Conservation (phyloP, 169 alveolate species). For the Toxoplasma gondii region DNA sequence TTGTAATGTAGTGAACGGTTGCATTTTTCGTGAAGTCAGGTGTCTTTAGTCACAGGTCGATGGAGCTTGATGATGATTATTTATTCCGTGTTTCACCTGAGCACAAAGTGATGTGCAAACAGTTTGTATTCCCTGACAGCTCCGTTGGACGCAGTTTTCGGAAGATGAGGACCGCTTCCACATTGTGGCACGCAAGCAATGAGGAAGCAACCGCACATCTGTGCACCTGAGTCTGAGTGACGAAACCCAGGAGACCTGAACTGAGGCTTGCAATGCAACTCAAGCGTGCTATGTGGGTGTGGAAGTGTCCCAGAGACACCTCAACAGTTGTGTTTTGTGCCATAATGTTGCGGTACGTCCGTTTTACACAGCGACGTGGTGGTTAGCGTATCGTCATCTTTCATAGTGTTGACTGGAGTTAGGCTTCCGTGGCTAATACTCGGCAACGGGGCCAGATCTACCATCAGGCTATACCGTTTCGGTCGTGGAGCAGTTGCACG, state of each 20-base stretch:
- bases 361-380: neutral
- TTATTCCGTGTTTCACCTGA: constrained; percentile 54
- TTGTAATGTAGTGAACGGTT: neutral
- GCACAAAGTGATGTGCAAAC: constrained; percentile 6
- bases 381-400: neutral
- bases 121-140: constrained; percentile 53
- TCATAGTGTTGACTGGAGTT: constrained; percentile 29
- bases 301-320: neutral
- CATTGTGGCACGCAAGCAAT: neutral
- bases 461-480: too few relatives aligned
- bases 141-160: neutral
- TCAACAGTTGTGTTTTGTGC: neutral
- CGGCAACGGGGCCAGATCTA: too few relatives aligned
- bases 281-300: too few relatives aligned
- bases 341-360: neutral
- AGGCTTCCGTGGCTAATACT: too few relatives aligned
- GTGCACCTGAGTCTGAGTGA: neutral
- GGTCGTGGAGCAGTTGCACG: too few relatives aligned
- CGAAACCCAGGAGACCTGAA: neutral
- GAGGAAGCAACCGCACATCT: neutral
- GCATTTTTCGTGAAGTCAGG: neutral
- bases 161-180: neutral
- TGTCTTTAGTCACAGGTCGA: too few relatives aligned
- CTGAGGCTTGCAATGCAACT: neutral
- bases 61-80: neutral